Evolutionary conservation across 2,329 filamentous ascomycete genomes (phyloP).

Genomic region (Meredithiella fracta): DNA sequence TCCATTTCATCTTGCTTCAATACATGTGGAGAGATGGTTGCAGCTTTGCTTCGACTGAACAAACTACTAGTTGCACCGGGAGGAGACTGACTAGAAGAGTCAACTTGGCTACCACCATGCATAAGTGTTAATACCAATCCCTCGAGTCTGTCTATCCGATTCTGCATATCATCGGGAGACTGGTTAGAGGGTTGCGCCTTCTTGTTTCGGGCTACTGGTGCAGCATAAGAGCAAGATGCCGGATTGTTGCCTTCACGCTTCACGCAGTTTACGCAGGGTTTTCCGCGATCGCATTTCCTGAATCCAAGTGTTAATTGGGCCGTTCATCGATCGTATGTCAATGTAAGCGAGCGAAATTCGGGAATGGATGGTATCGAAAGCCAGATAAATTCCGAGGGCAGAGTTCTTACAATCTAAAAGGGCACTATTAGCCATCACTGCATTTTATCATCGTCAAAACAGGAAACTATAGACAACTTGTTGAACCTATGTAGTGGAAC

Average conservation of each 20-base stretch:
- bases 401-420: conserved; percentile 14
- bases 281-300: conserved; percentile 82
- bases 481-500: conserved; percentile 17
- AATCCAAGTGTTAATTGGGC: no score
- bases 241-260: conserved; percentile 76
- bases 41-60: conserved; percentile 3
- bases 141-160: conserved; percentile 88
- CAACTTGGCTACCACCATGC: conserved; percentile 56
- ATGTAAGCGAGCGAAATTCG: no score
- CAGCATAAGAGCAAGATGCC: conserved; percentile 69
- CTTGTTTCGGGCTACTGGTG: conserved; percentile 47
- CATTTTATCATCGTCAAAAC: conserved; percentile 23
- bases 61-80: neutral
- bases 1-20: neutral
- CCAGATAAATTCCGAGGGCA: no score
- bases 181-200: conserved; percentile 49
- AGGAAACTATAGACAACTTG: conserved; percentile 15
- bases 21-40: conserved; percentile 1
- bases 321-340: no score
- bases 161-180: conserved; percentile 90
- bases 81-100: conserved; percentile 21
- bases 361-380: no score
- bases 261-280: conserved; percentile 87
- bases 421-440: conserved; percentile 1
- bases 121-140: conserved; percentile 82